Percentiles rank a stretch among this genome's conserved stretches.
Evolutionary conservation across 2,329 filamentous ascomycete species (phyloP).

Genomic region (Calycina marina): DNA sequence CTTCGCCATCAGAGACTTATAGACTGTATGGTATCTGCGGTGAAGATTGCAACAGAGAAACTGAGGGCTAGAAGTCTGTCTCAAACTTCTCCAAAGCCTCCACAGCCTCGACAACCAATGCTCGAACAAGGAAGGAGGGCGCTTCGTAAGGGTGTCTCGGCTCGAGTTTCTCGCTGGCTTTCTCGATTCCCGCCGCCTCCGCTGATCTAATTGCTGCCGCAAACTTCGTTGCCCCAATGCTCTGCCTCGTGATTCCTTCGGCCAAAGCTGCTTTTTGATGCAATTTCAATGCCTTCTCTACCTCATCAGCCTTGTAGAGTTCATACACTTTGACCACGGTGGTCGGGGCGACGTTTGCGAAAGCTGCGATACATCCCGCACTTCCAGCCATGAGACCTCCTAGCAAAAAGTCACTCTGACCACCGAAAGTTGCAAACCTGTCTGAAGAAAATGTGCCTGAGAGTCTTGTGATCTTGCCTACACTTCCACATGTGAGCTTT

Average conservation of each 20-base stretch:
- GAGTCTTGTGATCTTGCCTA: constrained; percentile 38
- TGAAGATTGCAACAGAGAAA: too few species aligned
- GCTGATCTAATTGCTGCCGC: constrained; percentile 36
- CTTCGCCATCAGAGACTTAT: too few species aligned
- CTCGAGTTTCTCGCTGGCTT: constrained; percentile 31
- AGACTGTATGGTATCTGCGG: too few species aligned
- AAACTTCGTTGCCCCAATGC: constrained; percentile 39
- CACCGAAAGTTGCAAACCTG: constrained; percentile 40
- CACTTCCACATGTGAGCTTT: constrained; percentile 38
- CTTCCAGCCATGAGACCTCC: constrained; percentile 36
- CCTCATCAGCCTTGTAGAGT: constrained; percentile 31
- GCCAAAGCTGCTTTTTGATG: constrained; percentile 36
- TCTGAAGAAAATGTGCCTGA: constrained; percentile 28
- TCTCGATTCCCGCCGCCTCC: constrained; percentile 32
- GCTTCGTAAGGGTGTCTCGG: constrained; percentile 35
- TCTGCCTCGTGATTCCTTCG: constrained; percentile 36
- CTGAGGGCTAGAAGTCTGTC: too few species aligned
- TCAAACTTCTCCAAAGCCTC: not conserved
- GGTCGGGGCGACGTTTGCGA: constrained; percentile 42
- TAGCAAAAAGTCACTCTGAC: constrained; percentile 43
- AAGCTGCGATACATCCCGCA: constrained; percentile 40
- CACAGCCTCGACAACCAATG: not conserved
- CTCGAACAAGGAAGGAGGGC: constrained; percentile 27
- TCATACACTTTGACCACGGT: constrained; percentile 33
- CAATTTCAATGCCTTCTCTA: constrained; percentile 33